Evolutionary conservation across 1,139 yeast genomes (phyloP), one percentile per base, ranked within the genome.

Genomic region (Debaryomycetaceae sp.): DNA sequence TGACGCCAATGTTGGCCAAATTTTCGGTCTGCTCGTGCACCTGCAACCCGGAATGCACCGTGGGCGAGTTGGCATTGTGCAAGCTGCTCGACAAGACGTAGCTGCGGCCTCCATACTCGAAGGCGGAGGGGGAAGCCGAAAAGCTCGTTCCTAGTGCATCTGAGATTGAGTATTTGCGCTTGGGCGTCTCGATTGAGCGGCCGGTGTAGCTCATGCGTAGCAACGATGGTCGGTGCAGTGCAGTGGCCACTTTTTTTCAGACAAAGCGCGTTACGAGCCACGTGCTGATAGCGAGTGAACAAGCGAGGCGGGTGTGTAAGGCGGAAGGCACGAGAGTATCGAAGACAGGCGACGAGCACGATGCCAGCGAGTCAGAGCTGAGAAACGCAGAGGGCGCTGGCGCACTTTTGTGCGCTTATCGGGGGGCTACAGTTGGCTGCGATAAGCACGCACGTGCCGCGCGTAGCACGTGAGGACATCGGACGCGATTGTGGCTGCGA

Each of bases 1-100:
- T 63, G 3, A 80, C 82, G 1, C 77, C 80, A 32, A 79, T 70
- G 21, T 63, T 64, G 10, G 86, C 83, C 40, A 78, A 61, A 34
- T 65, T 74, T 3, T 81, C 83, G 0, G 84, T 71, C 39, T 78
- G 81, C 40, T 76, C 83, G 37, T 81, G 75, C 28, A 80, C 66
- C 12, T 75, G 70, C 22, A 53, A 47, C 2, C 72, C 71, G 0
- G 76, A 61, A 40, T 66, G 70, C 14, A 75, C 63, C 3, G 56
- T 50, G 0, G 73, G 72, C 2, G 67, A 58, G 29, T 45, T 46
- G 13, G 43, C 16, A 19, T 49, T 50, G 27, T 48, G 42, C 49
- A 53, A 48, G 31, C 61, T 57, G 4, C 36, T 34, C 1, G 38
- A 28, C 14, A 32, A 36, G 20, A 66, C 63, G 42, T 66, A 65